Percentiles rank a stretch among this genome's conserved stretches.
Conservation (phyloP, 495 filamentous ascomycete genomes). For the Daldinia concentrica region DNA sequence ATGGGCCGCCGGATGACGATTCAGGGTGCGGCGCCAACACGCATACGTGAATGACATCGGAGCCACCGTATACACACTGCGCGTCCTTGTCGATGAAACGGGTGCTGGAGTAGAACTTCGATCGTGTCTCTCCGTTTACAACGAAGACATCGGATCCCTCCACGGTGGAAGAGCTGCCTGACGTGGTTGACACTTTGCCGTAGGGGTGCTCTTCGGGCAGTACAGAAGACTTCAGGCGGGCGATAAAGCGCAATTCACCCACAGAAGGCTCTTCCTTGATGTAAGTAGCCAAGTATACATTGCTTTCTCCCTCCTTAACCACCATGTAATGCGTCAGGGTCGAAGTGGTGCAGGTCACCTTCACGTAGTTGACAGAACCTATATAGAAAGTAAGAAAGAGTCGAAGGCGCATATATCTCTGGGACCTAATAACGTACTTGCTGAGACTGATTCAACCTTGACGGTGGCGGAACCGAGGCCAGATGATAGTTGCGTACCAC, state of each 20-base stretch:
- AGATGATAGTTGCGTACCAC: slow-evolving; percentile 68
- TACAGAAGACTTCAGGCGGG: slow-evolving; percentile 64
- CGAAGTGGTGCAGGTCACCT: slow-evolving; percentile 67
- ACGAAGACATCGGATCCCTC: slow-evolving; percentile 72
- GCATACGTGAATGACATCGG: slow-evolving; percentile 59
- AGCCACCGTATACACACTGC: slow-evolving; percentile 64
- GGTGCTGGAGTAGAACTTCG: slow-evolving; percentile 74
- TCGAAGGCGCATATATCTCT: slow-evolving; percentile 4
- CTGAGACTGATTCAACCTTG: slow-evolving; percentile 55
- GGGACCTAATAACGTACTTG: slow-evolving; percentile 25
- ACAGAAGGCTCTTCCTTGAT: slow-evolving; percentile 67
- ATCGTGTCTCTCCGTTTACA: slow-evolving; percentile 68
- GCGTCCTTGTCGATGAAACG: slow-evolving; percentile 73
- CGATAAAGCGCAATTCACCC: slow-evolving; percentile 72
- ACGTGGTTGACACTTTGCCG: slow-evolving; percentile 60
- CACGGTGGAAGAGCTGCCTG: slow-evolving; percentile 58
- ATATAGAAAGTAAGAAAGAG: slow-evolving; percentile 19
- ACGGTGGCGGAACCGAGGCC: slow-evolving; percentile 69
- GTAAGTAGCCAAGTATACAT: slow-evolving; percentile 71
- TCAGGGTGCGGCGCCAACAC: slow-evolving; percentile 63
- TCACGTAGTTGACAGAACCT: slow-evolving; percentile 62
- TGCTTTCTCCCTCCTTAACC: slow-evolving; percentile 65
- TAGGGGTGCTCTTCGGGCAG: slow-evolving; percentile 66
- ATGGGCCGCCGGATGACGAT: slow-evolving; percentile 65
- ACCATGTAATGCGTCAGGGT: slow-evolving; percentile 72